Evolutionary conservation across 2,329 filamentous ascomycete genomes (phyloP), one percentile per base, ranked within the genome.

Genomic region (Setomelanomma holmii): DNA sequence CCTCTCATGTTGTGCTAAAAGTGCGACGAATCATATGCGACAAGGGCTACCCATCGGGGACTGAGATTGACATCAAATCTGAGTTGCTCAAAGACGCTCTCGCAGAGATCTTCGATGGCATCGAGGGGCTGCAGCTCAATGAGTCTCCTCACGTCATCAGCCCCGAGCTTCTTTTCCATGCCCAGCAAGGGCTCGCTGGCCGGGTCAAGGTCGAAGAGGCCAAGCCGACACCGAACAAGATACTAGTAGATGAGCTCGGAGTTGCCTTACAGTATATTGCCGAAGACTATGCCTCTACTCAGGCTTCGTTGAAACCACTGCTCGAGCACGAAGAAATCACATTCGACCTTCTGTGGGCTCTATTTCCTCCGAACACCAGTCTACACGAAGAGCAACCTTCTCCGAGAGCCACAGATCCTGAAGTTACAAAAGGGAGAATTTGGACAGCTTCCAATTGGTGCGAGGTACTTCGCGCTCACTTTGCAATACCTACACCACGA

Each of bases 151-250:
- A 54, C 7, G 27, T 53, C n/a, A 51, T 51, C 27, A 47, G 30
- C 35, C 58, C 55, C 12, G 55, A 61, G 27, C 52, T 55, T 3
- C 38, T 61, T 5, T 61, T 58, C 39, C 53, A 58, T 34, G 51
- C 55, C 20, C 40, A 41, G 11, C 5, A 45, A 12, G 47, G 50
- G 16, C 48, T 61, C 11, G 30, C 41, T 14, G 48, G 49, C 14
- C 49, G 49, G 16, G 17, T 58, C n/a, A 33, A 51, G 20, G 23
- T 17, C 6, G 58, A 61, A 49, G 36, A 45, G 17, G 19, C 44
- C 27, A 58, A 53, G 21, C 16, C 22, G 20, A 38, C 22, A 12
- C 43, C 52, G 4, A 50, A 56, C 23, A 47, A 54, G 24, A 42
- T 40, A 19, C 33, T 56, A 2, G 50, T 58, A 12, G 51, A 53